phyloP scores from a whole-genome alignment of 352 stramenopile genomes.

The Globisporangium parvum region DNA sequence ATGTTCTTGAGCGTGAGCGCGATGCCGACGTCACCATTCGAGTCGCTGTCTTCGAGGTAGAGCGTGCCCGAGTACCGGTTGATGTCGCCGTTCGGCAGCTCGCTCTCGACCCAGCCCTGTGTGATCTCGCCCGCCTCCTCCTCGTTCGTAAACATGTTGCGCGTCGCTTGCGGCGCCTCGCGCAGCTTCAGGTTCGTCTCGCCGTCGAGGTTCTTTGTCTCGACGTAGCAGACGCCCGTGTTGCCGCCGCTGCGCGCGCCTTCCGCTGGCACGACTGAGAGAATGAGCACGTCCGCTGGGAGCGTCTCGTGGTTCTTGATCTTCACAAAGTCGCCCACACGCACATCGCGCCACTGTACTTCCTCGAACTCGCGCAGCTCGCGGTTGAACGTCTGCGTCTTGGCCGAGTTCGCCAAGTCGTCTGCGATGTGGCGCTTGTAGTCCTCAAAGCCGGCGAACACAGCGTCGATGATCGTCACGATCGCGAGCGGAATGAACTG shows the following conservation, averaged over 20 bases:
- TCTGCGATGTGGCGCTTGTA: constrained; percentile 81
- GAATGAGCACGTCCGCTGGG: constrained; percentile 74
- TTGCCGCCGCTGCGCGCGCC: constrained; percentile 49
- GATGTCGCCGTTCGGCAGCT: constrained; percentile 78
- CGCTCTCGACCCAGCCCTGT: constrained; percentile 72
- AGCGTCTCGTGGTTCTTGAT: constrained; percentile 81
- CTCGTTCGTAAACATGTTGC: constrained; percentile 62
- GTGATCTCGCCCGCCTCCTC: constrained; percentile 57
- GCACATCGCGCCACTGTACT: constrained; percentile 74
- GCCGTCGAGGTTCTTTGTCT: constrained; percentile 87
- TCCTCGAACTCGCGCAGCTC: constrained; percentile 82
- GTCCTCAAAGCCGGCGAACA: constrained; percentile 82
- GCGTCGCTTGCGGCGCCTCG: constrained; percentile 50
- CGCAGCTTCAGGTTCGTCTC: constrained; percentile 86
- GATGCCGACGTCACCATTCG: constrained; percentile 38
- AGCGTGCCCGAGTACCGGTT: constrained; percentile 73
- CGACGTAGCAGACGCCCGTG: constrained; percentile 81
- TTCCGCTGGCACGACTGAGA: constrained; percentile 65
- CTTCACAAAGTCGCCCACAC: constrained; percentile 79
- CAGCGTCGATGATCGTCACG: constrained; percentile 76
- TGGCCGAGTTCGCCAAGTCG: constrained; percentile 64
- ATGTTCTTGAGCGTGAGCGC: constrained; percentile 85
- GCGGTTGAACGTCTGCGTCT: constrained; percentile 61
- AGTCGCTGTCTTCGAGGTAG: constrained; percentile 46
- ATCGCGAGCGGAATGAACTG: constrained; percentile 81